These are phyloP conservation scores for Podospora anserina DNA, from an alignment of 495 filamentous ascomycete genomes.

Conservation along the genomic window DNA sequence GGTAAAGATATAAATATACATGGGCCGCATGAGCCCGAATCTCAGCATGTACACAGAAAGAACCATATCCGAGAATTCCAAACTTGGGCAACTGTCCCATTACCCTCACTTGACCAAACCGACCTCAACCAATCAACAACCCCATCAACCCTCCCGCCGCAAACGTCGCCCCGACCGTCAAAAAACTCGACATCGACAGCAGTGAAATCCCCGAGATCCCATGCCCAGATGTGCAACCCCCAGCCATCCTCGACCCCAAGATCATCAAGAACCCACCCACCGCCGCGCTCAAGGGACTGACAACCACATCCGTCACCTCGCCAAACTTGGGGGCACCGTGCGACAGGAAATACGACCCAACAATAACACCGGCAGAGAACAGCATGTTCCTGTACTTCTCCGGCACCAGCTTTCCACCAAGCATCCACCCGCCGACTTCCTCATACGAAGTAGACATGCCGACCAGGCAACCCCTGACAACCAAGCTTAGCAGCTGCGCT, in stretches of 20 bases:
- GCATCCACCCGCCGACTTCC: slow-evolving; percentile 48
- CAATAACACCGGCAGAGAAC: slow-evolving; percentile 45
- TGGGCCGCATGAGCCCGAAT: neutral
- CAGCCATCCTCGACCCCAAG: slow-evolving; percentile 52
- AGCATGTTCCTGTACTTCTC: slow-evolving; percentile 36
- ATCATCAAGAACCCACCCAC: slow-evolving; percentile 51
- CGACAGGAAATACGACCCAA: slow-evolving; percentile 39
- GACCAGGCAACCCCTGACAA: slow-evolving; percentile 41
- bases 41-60: neutral
- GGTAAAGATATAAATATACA: too few species aligned
- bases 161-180: slow-evolving; percentile 52
- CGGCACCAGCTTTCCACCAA: slow-evolving; percentile 29
- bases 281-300: slow-evolving; percentile 35
- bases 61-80: neutral
- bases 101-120: neutral
- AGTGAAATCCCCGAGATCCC: slow-evolving; percentile 55
- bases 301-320: slow-evolving; percentile 20
- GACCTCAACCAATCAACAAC: slow-evolving; percentile 18
- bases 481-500: slow-evolving; percentile 46
- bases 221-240: slow-evolving; percentile 59
- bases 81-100: neutral
- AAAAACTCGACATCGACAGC: slow-evolving; percentile 49
- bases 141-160: slow-evolving; percentile 39
- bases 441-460: slow-evolving; percentile 54
- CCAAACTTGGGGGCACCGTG: slow-evolving; percentile 28